Percentiles rank a stretch among this genome's conserved stretches.
phyloP scores from a whole-genome alignment of 2,329 filamentous ascomycete species.

The Fusarium sp. region DNA sequence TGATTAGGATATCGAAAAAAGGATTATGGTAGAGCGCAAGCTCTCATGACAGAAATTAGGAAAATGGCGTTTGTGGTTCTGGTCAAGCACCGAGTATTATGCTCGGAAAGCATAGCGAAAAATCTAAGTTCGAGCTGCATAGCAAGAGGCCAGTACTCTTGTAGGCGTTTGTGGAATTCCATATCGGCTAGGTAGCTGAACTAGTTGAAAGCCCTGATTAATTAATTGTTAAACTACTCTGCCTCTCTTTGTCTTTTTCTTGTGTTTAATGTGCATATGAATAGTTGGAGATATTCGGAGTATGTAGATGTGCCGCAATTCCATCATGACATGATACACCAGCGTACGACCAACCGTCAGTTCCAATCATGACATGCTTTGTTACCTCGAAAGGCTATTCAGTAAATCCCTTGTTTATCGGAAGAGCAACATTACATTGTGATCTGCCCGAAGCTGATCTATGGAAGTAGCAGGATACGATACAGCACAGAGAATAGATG shows the following conservation, averaged over 20 bases:
- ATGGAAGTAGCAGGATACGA: background rate
- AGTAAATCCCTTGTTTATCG: background rate
- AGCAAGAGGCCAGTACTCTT: slow-evolving; percentile 28
- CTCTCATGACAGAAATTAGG: slow-evolving; percentile 29
- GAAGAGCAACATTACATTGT: background rate
- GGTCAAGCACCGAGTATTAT: slow-evolving; percentile 14
- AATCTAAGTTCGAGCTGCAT: slow-evolving; percentile 31
- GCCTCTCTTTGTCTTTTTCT: background rate
- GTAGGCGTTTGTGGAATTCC: slow-evolving; percentile 39
- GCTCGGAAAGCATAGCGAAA: slow-evolving; percentile 30
- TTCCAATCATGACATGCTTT: background rate
- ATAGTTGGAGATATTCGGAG: no score
- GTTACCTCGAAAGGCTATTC: background rate
- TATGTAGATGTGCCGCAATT: background rate
- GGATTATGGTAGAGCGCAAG: slow-evolving; percentile 36
- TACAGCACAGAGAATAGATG: background rate
- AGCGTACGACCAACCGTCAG: background rate
- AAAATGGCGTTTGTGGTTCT: slow-evolving; percentile 35
- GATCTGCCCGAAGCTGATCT: background rate
- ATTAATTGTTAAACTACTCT: slow-evolving; percentile 8
- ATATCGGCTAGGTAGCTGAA: slow-evolving; percentile 29
- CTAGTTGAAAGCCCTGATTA: slow-evolving; percentile 36
- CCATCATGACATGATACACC: background rate
- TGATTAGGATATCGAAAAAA: slow-evolving; percentile 37
- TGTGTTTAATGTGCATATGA: background rate